Conservation (phyloP, 2,329 filamentous ascomycete genomes). For the Trichoderma cornu-damae region DNA sequence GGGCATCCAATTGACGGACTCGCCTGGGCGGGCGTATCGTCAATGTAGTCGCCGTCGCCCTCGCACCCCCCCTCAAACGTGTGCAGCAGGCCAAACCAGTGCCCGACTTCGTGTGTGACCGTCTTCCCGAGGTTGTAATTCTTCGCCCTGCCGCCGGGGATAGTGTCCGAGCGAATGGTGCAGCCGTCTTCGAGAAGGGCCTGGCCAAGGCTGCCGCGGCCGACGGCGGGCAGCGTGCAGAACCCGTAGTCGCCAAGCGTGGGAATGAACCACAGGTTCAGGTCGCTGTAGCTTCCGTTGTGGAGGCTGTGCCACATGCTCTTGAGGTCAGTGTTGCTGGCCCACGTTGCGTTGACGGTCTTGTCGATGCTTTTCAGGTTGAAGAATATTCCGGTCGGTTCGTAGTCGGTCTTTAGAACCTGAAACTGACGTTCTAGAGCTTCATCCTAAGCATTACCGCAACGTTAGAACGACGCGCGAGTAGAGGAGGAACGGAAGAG, state of each 20-base stretch:
- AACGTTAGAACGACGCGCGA: background rate
- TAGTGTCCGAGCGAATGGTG: constrained; percentile 18
- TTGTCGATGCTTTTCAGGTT: constrained; percentile 37
- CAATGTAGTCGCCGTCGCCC: constrained; percentile 33
- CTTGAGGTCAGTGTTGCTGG: constrained; percentile 34
- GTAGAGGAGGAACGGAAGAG: no score
- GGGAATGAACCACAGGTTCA: constrained; percentile 45
- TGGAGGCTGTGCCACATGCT: constrained; percentile 35
- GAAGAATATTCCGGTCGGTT: constrained; percentile 40
- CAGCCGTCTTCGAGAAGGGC: constrained; percentile 22
- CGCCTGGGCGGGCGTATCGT: constrained; percentile 36
- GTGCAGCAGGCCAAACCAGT: constrained; percentile 43
- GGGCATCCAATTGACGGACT: constrained; percentile 30
- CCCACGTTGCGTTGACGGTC: constrained; percentile 44
- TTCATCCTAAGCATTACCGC: constrained; percentile 4
- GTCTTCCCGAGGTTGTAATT: constrained; percentile 29
- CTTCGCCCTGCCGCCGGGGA: constrained; percentile 25
- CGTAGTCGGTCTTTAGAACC: constrained; percentile 41
- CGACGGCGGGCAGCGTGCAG: constrained; percentile 38
- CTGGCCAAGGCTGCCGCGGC: constrained; percentile 21
- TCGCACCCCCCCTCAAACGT: constrained; percentile 37
- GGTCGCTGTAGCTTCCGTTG: constrained; percentile 36
- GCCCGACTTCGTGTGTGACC: constrained; percentile 38
- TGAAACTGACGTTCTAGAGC: constrained; percentile 34
- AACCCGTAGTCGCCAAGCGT: constrained; percentile 29